phyloP scores from a whole-genome alignment of 768 basidiomycete species.

The Hygrophoropsis aurantiaca region DNA sequence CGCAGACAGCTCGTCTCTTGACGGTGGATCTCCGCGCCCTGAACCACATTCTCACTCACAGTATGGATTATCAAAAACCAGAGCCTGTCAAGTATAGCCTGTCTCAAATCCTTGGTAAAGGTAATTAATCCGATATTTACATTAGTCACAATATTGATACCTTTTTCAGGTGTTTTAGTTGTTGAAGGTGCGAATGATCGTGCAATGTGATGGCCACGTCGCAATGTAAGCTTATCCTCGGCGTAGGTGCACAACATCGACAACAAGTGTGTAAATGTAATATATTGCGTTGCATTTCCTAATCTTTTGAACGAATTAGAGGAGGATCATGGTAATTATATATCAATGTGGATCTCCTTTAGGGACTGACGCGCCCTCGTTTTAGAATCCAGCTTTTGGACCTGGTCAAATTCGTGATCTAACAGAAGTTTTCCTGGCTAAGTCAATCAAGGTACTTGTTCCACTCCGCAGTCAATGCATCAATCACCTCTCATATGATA shows the following conservation, averaged over 20 bases:
- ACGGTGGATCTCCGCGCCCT: too few species aligned
- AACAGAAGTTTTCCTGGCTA: too few species aligned
- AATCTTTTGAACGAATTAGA: not conserved
- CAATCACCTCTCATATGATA: not conserved
- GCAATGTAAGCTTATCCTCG: not conserved
- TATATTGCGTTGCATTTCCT: not conserved
- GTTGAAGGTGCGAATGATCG: constrained; percentile 39
- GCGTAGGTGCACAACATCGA: constrained; percentile 27
- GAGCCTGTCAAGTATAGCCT: too few species aligned
- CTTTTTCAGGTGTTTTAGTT: constrained; percentile 39
- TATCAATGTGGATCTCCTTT: too few species aligned
- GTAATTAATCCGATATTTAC: constrained; percentile 10
- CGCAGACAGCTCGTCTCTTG: constrained; percentile 40
- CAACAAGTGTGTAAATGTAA: constrained; percentile 28
- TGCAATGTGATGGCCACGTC: not conserved
- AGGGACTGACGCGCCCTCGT: too few species aligned
- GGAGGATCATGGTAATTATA: too few species aligned
- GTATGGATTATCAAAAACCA: too few species aligned
- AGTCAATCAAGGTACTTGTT: too few species aligned
- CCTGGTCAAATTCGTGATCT: too few species aligned
- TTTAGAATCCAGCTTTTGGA: too few species aligned
- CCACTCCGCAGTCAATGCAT: not conserved
- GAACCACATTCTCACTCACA: too few species aligned
- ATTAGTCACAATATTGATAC: too few species aligned
- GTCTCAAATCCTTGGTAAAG: constrained; percentile 36